Conservation (phyloP, 2,329 filamentous ascomycete genomes). For the Orbilia quercus region DNA sequence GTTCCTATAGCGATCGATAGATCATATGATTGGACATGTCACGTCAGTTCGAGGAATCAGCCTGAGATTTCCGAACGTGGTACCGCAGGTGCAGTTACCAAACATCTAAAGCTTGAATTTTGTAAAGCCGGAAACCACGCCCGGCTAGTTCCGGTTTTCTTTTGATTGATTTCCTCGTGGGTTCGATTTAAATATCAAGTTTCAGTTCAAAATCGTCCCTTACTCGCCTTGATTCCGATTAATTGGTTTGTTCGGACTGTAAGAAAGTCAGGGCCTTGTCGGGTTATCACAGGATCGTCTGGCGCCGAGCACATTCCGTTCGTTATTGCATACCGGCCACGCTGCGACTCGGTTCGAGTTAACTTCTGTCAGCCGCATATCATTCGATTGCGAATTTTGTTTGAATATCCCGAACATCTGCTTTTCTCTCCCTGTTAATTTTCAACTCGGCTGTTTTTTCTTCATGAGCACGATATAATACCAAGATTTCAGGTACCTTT, state of each 20-base stretch:
- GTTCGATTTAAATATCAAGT: constrained; percentile 13
- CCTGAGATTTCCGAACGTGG: constrained; percentile 3
- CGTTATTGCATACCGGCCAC: neutral
- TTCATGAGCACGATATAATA: constrained; percentile 18
- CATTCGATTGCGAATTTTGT: neutral
- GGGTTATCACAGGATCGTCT: constrained; percentile 38
- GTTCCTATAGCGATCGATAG: constrained; percentile 5
- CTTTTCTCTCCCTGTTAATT: constrained; percentile 8
- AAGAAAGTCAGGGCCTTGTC: constrained; percentile 20
- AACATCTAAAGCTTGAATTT: neutral
- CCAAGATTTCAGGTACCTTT: constrained; percentile 8
- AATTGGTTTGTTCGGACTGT: constrained; percentile 21
- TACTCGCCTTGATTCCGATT: constrained; percentile 46
- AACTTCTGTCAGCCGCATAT: constrained; percentile 17
- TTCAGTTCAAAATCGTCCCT: constrained; percentile 17
- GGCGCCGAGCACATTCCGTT: constrained; percentile 19
- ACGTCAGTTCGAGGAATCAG: neutral
- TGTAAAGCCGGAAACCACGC: neutral
- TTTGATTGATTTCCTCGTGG: constrained; percentile 14
- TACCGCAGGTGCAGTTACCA: neutral
- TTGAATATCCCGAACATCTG: constrained; percentile 1
- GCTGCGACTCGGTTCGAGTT: neutral
- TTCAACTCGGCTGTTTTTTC: too few relatives aligned
- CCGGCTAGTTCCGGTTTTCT: constrained; percentile 21
- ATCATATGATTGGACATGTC: neutral